Base-by-base conservation (phyloP, 1,284 basidiomycete species). In the Phlebopus sp. region DNA sequence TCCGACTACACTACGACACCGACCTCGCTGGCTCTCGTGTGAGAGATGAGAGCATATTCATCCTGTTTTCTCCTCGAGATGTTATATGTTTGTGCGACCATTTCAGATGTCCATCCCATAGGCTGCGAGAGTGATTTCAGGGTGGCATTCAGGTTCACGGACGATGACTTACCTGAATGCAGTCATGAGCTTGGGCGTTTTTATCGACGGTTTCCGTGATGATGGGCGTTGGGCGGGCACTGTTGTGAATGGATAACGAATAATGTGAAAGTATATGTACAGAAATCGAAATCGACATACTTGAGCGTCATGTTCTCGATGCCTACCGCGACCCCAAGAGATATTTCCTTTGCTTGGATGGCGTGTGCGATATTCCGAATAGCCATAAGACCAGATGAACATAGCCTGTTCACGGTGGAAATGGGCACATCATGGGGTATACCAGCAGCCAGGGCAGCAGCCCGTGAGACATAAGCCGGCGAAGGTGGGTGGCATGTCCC, bases 41-140 rank as follows among this genome's bases (percentile, higher is more conserved):
- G 91, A 0, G 90, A 92, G 44, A 89, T 79, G 23, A 89, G 71
- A 0, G 91, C 90, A 60, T 84, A 91, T 56, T 86, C 75, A 64
- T 94, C 92, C 69, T 92, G 90, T 62, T 80, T 86, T 60, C 80
- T 69, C 13, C 91, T 81, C 14, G 87, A 76, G 47, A 94, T 71
- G 32, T 82, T 76, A 70, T 86, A 94, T 19, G 81, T 75, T 55
- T 84, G 68, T 14, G 89, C 89, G 15, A 91, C 87, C 79, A 90
- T 86, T 64, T 94, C 91, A 3, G 88, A 90, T 1, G 91, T 93
- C 91, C 91, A 93, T 10, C 92, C 91, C 91, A 94, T 94, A 13
- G 92, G 88, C 87, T 92, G 55, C 6, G 44, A 39, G 42, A n/a
- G 17, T n/a, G 7, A 49, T 49, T 43, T 53, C 19, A 49, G 23